Evolutionary conservation across 768 basidiomycete species (phyloP), one percentile per base, ranked within the genome.

Genomic region (Crucibulum laeve): DNA sequence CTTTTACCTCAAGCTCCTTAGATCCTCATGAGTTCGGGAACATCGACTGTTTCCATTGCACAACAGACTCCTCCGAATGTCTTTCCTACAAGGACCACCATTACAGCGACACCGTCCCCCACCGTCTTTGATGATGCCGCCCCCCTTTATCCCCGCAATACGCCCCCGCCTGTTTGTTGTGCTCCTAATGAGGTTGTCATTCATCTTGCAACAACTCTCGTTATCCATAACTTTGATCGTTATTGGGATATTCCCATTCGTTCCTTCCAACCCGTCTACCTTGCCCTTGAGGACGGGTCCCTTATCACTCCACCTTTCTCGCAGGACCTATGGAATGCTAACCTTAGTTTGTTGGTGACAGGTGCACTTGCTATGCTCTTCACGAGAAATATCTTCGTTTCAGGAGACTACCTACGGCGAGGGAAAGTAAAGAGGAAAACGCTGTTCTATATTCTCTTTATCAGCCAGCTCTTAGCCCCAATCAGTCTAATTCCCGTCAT

Each of bases 351-450:
- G 13, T 52, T 81, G 45, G 59, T 79, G 21, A 60, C 64, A n/a
- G 76, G 76, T 24, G 64, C 69, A 25, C 61, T 82, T 40, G 63
- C 68, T 25, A 67, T 70, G 52, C 54, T 83, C 22, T 82, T 80
- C 51, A 42, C 74, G 33, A 58, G 77, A 46, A 85, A 80, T 51
- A 69, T 78, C 33, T 42, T 70, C 40, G 68, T 71, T 28, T 72
- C 76, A 11, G 62, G 67, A 30, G 65, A 70, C 46, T 84, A 80
- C 56, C 54, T 82, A 22, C 67, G 75, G 25, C 62, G 74, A 25
- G 73, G 70, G n/a, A 76, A 65, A 52, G 69, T 81, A 30, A 80
- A 79, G 60, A 73, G 71, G 54, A 83, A 77, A 54, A 63, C 54
- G 0, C 68, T 84, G n/a, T 79, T 84, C 49, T 77, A 79, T 53